Percentiles rank a stretch among this genome's conserved stretches.
Evolutionary conservation across 2,329 filamentous ascomycete genomes (phyloP).

Genomic region (Colletotrichum abscissum): DNA sequence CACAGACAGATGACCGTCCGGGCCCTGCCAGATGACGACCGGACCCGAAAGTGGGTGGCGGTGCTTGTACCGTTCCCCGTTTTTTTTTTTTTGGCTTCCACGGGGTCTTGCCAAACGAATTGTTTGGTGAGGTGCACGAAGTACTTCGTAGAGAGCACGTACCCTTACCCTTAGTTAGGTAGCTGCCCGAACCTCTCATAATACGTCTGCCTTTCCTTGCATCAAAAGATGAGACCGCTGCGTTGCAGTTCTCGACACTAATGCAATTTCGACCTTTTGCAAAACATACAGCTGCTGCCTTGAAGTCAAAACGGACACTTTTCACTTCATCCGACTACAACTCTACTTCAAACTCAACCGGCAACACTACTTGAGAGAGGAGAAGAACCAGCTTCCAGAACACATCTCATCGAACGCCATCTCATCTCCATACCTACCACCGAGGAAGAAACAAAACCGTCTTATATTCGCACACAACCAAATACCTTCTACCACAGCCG

Average conservation of each 20-base stretch:
- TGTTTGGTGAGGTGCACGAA: background rate
- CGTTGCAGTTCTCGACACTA: background rate
- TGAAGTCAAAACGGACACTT: background rate
- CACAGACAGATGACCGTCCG: background rate
- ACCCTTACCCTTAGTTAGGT: constrained; percentile 7
- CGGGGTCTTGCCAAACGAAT: background rate
- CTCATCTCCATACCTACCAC: background rate
- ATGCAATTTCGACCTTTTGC: background rate
- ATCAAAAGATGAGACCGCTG: constrained; percentile 14
- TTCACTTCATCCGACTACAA: no score
- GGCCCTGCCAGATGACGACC: constrained; percentile 3
- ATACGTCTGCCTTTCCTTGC: background rate
- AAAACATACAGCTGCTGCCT: background rate
- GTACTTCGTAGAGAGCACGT: background rate
- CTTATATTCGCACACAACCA: background rate
- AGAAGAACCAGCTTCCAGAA: constrained; percentile 6
- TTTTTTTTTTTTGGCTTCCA: background rate
- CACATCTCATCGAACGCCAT: background rate
- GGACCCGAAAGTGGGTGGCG: constrained; percentile 18
- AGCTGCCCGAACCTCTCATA: background rate
- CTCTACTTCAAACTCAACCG: background rate
- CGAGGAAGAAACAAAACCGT: background rate
- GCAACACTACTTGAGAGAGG: background rate
- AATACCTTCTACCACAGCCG: background rate
- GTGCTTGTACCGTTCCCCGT: constrained; percentile 17